phyloP scores from a whole-genome alignment of 2,329 filamentous ascomycete species.

The Drechmeria coniospora region DNA sequence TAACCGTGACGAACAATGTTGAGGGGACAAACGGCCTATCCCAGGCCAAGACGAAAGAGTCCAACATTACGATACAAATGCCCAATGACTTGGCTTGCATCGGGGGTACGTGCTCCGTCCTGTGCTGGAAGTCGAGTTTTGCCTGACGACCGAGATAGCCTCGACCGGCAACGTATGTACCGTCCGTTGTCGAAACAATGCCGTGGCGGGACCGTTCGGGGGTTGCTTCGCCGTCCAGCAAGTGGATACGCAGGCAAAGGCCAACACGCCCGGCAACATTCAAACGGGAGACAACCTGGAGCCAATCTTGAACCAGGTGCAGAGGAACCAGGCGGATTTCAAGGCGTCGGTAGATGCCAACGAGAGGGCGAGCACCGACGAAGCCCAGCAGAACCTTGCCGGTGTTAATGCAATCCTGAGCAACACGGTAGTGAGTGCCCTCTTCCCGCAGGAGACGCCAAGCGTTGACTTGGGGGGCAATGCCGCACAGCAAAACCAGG shows the following conservation, averaged over 20 bases:
- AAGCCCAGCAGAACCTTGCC: no score
- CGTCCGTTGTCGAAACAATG: slow-evolving; percentile 43
- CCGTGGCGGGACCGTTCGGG: slow-evolving; percentile 39
- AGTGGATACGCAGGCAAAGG: slow-evolving; percentile 23
- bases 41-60: slow-evolving; percentile 37
- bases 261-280: slow-evolving; percentile 30
- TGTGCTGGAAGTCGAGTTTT: background rate
- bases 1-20: slow-evolving; percentile 42
- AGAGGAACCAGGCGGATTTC: slow-evolving; percentile 35
- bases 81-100: slow-evolving; percentile 31
- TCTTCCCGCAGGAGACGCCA: no score
- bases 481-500: no score
- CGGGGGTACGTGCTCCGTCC: slow-evolving; percentile 25
- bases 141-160: slow-evolving; percentile 11
- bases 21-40: slow-evolving; percentile 42
- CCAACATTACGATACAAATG: slow-evolving; percentile 40
- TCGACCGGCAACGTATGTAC: slow-evolving; percentile 45
- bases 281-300: slow-evolving; percentile 28
- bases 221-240: slow-evolving; percentile 45
- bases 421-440: no score
- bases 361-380: no score
- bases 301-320: slow-evolving; percentile 30
- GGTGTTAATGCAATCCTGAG: no score
- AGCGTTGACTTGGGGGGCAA: no score
- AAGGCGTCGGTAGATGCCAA: no score